Percentiles rank a stretch among this genome's conserved stretches.
Conservation (phyloP, 2,329 filamentous ascomycete genomes). For the Neopestalotiopsis sp. region DNA sequence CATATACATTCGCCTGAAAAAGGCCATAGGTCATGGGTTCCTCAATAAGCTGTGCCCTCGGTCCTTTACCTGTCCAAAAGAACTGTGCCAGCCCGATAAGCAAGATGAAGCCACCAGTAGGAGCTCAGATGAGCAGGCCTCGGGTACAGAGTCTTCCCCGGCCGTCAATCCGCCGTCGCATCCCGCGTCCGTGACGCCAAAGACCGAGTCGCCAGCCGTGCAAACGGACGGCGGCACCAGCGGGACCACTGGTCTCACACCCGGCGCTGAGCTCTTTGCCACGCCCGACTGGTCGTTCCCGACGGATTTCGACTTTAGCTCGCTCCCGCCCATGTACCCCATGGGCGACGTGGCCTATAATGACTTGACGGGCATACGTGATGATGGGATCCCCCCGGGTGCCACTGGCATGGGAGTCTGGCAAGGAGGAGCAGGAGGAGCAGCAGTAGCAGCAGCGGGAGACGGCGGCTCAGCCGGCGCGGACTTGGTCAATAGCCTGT, state of each 20-base stretch:
- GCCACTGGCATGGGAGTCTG: conserved; percentile 16
- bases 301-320: conserved; percentile 52
- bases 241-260: conserved; percentile 29
- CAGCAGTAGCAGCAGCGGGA: too few relatives aligned
- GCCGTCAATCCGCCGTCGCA: background rate
- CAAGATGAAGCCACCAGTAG: background rate
- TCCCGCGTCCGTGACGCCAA: conserved; percentile 15
- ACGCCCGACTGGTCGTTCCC: conserved; percentile 46
- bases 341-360: conserved; percentile 63
- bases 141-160: background rate
- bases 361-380: conserved; percentile 51
- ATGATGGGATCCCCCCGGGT: conserved; percentile 28
- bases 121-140: background rate
- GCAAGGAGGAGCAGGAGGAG: background rate
- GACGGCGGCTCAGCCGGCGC: conserved; percentile 20
- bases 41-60: conserved; percentile 23
- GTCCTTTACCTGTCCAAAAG: conserved; percentile 16
- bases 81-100: background rate
- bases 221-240: background rate
- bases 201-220: conserved; percentile 5
- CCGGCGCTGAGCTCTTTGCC: conserved; percentile 24
- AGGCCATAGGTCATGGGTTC: conserved; percentile 46
- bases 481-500: conserved; percentile 19
- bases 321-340: conserved; percentile 60
- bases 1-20: conserved; percentile 58